These are phyloP conservation scores for Ophiostoma sp. DNA, from an alignment of 2,329 filamentous ascomycete species.

Conservation along the genomic window DNA sequence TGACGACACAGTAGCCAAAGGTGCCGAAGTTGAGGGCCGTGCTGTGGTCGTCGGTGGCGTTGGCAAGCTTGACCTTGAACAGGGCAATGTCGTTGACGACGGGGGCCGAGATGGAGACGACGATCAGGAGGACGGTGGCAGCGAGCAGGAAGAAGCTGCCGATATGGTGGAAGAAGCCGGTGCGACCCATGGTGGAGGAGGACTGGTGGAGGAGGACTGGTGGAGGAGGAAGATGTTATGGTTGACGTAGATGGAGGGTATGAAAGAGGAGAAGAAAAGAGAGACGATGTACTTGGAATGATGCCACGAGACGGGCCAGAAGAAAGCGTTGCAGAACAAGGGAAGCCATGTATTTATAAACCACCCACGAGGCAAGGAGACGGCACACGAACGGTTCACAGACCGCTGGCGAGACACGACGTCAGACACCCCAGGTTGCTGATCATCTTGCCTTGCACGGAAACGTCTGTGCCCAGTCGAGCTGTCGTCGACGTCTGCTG, in stretches of 20 bases:
- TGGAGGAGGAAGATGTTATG: background rate
- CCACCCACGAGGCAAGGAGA: background rate
- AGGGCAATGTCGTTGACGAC: constrained; percentile 52
- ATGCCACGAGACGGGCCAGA: background rate
- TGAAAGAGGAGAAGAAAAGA: background rate
- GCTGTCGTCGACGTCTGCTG: constrained; percentile 3
- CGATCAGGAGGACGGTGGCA: constrained; percentile 51
- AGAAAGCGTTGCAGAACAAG: background rate
- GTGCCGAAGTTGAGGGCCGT: constrained; percentile 49
- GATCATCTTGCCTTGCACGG: background rate
- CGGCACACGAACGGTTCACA: background rate
- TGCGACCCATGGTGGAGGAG: constrained; percentile 40
- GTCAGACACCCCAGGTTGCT: constrained; percentile 8
- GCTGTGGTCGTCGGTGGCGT: constrained; percentile 34
- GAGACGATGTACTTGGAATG: background rate
- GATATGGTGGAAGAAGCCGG: constrained; percentile 50
- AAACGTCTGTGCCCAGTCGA: background rate
- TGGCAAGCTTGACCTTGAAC: constrained; percentile 47
- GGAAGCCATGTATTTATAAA: background rate
- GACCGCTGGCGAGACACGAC: constrained; percentile 6
- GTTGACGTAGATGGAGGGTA: background rate
- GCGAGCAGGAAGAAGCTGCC: constrained; percentile 54
- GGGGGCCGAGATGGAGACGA: constrained; percentile 55
- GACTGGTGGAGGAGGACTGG: background rate
- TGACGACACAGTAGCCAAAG: constrained; percentile 52